A percentile compares a stretch with the other conserved stretches of the same genome.
phyloP scores from a whole-genome alignment of 768 basidiomycete genomes.

The Auriscalpium vulgare region DNA sequence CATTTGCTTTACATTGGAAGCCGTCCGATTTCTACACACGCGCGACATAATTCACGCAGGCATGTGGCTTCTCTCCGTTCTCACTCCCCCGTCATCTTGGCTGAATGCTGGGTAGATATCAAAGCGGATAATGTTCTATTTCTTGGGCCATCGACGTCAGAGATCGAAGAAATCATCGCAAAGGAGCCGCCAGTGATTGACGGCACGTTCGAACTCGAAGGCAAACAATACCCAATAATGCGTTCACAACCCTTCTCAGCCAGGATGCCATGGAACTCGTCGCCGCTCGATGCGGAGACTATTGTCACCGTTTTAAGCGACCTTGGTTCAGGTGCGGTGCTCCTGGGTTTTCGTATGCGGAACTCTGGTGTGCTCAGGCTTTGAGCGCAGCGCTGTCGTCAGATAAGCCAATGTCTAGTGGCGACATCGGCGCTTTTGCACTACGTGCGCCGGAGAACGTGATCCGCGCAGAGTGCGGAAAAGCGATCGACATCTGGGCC shows the following conservation, averaged over 20 bases:
- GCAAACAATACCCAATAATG: too few relatives aligned
- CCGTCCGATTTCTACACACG: neutral
- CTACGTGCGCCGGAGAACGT: neutral
- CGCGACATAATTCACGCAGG: neutral
- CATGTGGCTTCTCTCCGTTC: neutral
- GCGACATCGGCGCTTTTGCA: neutral
- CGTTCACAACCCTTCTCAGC: too few relatives aligned
- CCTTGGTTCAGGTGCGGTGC: neutral
- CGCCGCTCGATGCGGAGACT: too few relatives aligned
- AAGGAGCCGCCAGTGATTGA: too few relatives aligned
- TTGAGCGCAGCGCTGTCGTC: neutral
- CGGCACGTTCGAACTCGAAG: too few relatives aligned
- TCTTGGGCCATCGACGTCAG: neutral
- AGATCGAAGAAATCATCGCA: too few relatives aligned
- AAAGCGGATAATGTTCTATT: neutral
- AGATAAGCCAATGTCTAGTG: neutral
- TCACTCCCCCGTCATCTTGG: neutral
- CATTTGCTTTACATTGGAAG: neutral
- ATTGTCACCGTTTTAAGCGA: too few relatives aligned
- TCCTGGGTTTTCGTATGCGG: neutral
- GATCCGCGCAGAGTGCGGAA: neutral
- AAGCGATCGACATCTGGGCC: neutral
- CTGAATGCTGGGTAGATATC: neutral
- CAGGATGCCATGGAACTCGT: too few relatives aligned
- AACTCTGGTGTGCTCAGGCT: neutral